Evolutionary conservation across 345 rosid species (phyloP), one percentile per base, ranked within the genome.

Genomic region (Melastoma malabathricum): DNA sequence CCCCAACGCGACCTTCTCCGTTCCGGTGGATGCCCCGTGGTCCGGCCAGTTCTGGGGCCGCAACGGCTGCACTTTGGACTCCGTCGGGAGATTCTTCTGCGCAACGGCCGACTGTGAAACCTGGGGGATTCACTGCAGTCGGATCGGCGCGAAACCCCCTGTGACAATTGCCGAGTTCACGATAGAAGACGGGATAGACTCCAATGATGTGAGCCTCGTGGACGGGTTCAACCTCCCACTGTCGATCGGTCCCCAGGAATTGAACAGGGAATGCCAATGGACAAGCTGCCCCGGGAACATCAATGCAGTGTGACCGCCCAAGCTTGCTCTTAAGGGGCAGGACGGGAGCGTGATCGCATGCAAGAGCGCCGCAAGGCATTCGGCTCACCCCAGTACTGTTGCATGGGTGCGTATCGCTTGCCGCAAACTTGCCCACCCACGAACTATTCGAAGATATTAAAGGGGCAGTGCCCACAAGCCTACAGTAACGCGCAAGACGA

Each of bases 161-260:
- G 60, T 59, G 0, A 55, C 75, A 22, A 61, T 74, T 0, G 64
- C 46, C 0, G 79, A 74, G 44, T 48, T 74, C 59, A 64, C 66
- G 31, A 59, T 5, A 49, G 49, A 3, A 56, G 62, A 2, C 49
- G 54, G n/a, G 79, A 70, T 38, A 60, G 48, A n/a, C n/a, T n/a
- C n/a, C 59, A 66, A 44, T 57, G 70, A 74, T 52, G 7, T 74
- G 4, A 67, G 73, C 54, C 79, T 67, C 4, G 79, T 74, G 14
- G 73, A 74, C 15, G 79, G 79, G 51, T 74, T 55, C 44, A 70
- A 74, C 52, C 15, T 74, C 45, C 75, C 70, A 10, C 13, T 70
- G 4, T 70, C 72, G 0, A 29, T 64, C 0, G 7, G 70, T 38
- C 79, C 75, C 48, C 51, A 51, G 48, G 75, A 75, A 3, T 66